Base-by-base conservation (phyloP, 2,329 filamentous ascomycete species). In the Talaromyces albobiverticillius region DNA sequence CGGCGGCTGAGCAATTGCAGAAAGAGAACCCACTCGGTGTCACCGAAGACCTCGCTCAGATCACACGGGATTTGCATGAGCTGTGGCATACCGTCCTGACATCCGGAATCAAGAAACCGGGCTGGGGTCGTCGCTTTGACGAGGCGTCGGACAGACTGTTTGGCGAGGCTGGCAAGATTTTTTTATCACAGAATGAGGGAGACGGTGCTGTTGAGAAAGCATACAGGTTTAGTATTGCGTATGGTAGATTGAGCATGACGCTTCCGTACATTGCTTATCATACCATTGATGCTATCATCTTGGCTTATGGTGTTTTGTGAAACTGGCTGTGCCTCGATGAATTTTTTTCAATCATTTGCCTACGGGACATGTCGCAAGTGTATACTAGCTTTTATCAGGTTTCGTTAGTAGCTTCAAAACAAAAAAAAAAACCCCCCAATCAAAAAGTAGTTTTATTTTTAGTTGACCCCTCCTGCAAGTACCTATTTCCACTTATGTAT, bases 241-340 rank as follows among this genome's bases (percentile, higher is more conserved):
- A 42, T 51, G 48, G 38, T 3, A 25, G 48, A 20, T 51, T 51
- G 48, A 51, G 48, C 20, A 51, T 42, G 26, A 38, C 25, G 3
- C 14, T 43, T 18, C 38, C 48, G n/a, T 51, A 51, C 40, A 31
- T 51, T 22, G 38, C 48, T 22, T 42, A 51, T 43, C 48, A 51
- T 14, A 43, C 48, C 3, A 22, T 43, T 20, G 48, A 51, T 51
- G 40, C 48, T 2, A 43, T 43, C 43, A 29, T 29, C 20, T 3
- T 51, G 18, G 40, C 49, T 34, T n/a, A 32, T 13, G 40, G 38
- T 10, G 31, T 45, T 23, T 25, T 43, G 7, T 51, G 18, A 45
- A n/a, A n/a, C n/a, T n/a, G n/a, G n/a, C n/a, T n/a, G n/a, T n/a
- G n/a, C n/a, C n/a, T n/a, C n/a, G n/a, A n/a, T n/a, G n/a, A n/a